Evolutionary conservation across 305 asterid species (phyloP).

Genomic region (Withania somnifera): DNA sequence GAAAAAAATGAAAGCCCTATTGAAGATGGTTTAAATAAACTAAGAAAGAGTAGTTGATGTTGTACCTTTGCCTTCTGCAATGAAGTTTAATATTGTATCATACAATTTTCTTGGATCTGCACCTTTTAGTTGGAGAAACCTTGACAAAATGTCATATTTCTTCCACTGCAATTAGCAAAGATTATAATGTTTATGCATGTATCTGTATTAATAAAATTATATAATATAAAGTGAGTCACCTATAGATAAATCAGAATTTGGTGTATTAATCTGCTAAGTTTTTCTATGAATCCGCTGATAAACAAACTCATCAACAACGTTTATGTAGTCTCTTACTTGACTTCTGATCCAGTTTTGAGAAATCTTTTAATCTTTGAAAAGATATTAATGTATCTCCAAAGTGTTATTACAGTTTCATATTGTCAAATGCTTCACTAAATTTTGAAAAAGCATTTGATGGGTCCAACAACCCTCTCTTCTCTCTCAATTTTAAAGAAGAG

Average conservation of each 20-base stretch:
- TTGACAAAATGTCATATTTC: slow-evolving; percentile 26
- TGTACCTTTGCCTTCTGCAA: slow-evolving; percentile 23
- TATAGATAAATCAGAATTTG: not conserved
- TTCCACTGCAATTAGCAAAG: not conserved
- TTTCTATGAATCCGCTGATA: slow-evolving; percentile 35
- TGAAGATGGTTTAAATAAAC: too few relatives aligned
- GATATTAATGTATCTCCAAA: slow-evolving; percentile 31
- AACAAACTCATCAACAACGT: slow-evolving; percentile 35
- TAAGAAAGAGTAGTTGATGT: slow-evolving; percentile 26
- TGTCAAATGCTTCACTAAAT: slow-evolving; percentile 40
- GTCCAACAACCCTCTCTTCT: too few relatives aligned
- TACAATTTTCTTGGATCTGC: slow-evolving; percentile 12
- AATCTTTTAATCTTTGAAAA: slow-evolving; percentile 43
- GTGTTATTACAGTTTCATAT: slow-evolving; percentile 39
- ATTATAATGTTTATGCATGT: not conserved
- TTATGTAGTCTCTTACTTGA: slow-evolving; percentile 25
- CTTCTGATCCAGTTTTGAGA: slow-evolving; percentile 47
- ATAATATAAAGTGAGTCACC: not conserved
- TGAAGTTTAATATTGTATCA: slow-evolving; percentile 15
- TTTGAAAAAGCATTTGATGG: too few relatives aligned
- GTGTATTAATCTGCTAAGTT: slow-evolving; percentile 22
- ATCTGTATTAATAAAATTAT: not conserved
- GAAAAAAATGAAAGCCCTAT: too few relatives aligned
- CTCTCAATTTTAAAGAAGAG: too few relatives aligned
- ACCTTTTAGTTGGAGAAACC: slow-evolving; percentile 22